Evolutionary conservation across 257 asterid genomes (phyloP), one percentile per base, ranked within the genome.

Genomic region (Apocynum venetum): DNA sequence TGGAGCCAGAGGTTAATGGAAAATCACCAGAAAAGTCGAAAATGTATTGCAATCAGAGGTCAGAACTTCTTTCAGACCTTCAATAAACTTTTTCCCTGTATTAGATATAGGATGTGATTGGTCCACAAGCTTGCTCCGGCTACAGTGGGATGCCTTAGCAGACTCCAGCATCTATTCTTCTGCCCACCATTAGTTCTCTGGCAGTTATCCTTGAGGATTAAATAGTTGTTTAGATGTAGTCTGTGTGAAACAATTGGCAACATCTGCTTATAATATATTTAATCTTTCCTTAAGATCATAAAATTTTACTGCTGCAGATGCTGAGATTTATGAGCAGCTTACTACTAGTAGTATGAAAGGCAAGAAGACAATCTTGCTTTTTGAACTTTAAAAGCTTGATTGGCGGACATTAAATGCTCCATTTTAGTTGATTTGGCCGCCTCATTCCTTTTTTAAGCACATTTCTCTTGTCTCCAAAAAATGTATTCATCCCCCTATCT

Each of bases 1-100:
- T 80, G 67, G 89, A 83, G 43, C 70, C 80, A 46, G 93, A 84
- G 79, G 84, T 73, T 80, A 83, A 79, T 79, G 87, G 86, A 80
- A 94, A 86, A 86, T 78, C 81, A 25, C 73, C 80, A 36, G 96
- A 89, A 48, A 90, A 85, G 67, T 74, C 76, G 60, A 77, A 78
- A 12, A 35, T 86, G 67, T 40, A 74, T 81, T 81, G 84, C 79
- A 81, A 76, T 79, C 89, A 81, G 68, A 85, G 91, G 98, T 90
- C 83, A 61, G 76, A 46, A 66, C 52, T 71, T 60, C 61, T 66
- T 75, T 75, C 73, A 72, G 60, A 68, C 79, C 65, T 71, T 47
- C 35, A 40, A 17, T 11, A 31, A 15, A 70, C 12, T 64, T 60
- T 25, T 40, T 57, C 12, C 14, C 75, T 65, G 67, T 71, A 41